Base-by-base conservation (phyloP, 75 land plant species). In the Pinus albicaulis region DNA sequence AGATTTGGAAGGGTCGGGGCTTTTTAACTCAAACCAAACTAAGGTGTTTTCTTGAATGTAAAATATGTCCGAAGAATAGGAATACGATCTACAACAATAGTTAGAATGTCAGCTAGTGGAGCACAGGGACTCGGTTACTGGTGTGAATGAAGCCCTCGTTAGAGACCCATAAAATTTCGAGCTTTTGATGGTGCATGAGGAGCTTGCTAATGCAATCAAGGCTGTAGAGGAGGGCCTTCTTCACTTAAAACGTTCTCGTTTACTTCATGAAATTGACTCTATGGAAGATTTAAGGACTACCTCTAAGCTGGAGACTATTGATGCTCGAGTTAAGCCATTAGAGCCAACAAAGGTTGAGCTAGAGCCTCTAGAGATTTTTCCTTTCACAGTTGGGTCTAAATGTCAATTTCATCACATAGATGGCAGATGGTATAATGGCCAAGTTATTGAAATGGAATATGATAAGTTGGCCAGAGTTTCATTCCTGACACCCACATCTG, bases 351-450 rank as follows among this genome's bases (percentile, higher is more conserved):
- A 78, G 34, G 80, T 44, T 26, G 78, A 82, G 69, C 26, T 80
- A 3, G 89, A 80, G 60, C 74, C 82, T 55, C 22, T 87, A 75
- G 76, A 75, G 79, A 79, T 83, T 13, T 55, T 36, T 41, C 41
- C 68, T 1, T 87, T 78, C 60, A 12, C 61, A 34, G 83, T 85
- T 80, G 95, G 95, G 38, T 91, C 98, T 17, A 97, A 88, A 75
- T 97, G 99, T 78, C 87, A 98, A 25, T 97, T 97, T 76, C 92
- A 92, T 4, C 85, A 97, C 73, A 89, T 81, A 74, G 88, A 97
- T 89, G 98, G 98, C 1, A 88, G 92, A 7, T 97, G 98, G 99
- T 97, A 97, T 66, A 77, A 88, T 81, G 99, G 99, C 58, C 74
- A 72, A 34, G 74, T 97, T 56, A 38, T 95, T 15, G 85, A 79